Base-by-base conservation (phyloP, 108 stramenopile genomes). In the Discostella pseudostelligera region DNA sequence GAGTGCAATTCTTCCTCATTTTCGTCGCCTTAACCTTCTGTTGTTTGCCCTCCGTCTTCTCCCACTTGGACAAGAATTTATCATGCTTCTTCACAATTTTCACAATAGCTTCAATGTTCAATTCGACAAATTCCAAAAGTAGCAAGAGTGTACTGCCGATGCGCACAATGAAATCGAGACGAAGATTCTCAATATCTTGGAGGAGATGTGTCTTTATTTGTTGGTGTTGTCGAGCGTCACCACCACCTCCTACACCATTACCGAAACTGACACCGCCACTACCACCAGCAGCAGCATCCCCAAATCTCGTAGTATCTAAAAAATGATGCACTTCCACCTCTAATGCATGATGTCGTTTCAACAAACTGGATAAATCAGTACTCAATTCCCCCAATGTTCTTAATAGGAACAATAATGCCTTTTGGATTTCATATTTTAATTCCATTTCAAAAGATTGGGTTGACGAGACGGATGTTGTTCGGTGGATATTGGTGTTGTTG, bases 21-120 rank as follows among this genome's bases (percentile, higher is more conserved):
- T 26, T 46, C 25, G 36, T 47, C 56, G 22, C 54, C 40, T 17
- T 19, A 12, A 32, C 24, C 25, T 22, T 37, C 35, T 20, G n/a
- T n/a, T n/a, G n/a, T n/a, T 65, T 13, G 19, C 43, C 28, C 20
- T 44, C 3, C 25, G 54, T 58, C 37, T 20, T 45, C 59, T 58
- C 70, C 72, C 66, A 49, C 56, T 50, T 19, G 37, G 47, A 54
- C 25, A 65, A 26, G 48, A 62, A 35, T 70, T 92, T 92, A 67
- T 93, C 88, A 66, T 93, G 91, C 66, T 93, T 93, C 65, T 93
- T 93, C 14, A 93, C 65, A 17, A 93, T 87, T 56, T 93, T 93
- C 8, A 85, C 82, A 3, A 93, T 45, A 8, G 79, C 87, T 22
- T 83, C 84, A 39, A 83, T 60, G 62, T 85, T 88, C 13, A 84